Conservation (phyloP, 352 stramenopile genomes). For the Phytophthora syringae region DNA sequence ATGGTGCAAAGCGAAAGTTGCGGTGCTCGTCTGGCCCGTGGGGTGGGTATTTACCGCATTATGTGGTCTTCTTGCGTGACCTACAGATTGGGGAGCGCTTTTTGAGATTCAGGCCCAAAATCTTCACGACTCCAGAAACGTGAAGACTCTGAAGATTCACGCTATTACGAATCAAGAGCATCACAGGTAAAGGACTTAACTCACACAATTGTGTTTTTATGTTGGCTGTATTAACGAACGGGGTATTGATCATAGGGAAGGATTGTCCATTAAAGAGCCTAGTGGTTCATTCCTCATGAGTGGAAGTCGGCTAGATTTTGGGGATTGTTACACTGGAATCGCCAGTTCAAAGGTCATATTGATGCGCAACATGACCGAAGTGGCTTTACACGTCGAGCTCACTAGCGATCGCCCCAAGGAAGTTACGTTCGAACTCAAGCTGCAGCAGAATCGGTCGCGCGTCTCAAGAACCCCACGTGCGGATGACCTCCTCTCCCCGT, state of each 20-base stretch:
- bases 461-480: constrained; percentile 58
- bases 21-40: neutral
- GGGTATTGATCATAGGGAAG: constrained; percentile 58
- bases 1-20: neutral
- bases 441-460: constrained; percentile 75
- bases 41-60: constrained; percentile 18
- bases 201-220: neutral
- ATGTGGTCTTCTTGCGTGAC: constrained; percentile 9
- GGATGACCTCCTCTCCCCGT: constrained; percentile 76
- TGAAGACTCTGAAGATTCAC: constrained; percentile 89
- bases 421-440: constrained; percentile 89
- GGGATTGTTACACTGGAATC: constrained; percentile 88
- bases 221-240: neutral
- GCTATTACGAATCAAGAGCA: constrained; percentile 90
- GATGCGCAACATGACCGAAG: constrained; percentile 88
- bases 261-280: constrained; percentile 86
- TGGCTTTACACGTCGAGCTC: constrained; percentile 83
- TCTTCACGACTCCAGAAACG: constrained; percentile 83
- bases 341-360: constrained; percentile 83
- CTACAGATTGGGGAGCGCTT: constrained; percentile 81
- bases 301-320: constrained; percentile 89
- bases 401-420: constrained; percentile 89
- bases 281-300: constrained; percentile 87
- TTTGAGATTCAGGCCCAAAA: constrained; percentile 91
- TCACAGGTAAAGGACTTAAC: constrained; percentile 58